phyloP scores from a whole-genome alignment of 176 grass and related monocot species.

The Secale cereale region DNA sequence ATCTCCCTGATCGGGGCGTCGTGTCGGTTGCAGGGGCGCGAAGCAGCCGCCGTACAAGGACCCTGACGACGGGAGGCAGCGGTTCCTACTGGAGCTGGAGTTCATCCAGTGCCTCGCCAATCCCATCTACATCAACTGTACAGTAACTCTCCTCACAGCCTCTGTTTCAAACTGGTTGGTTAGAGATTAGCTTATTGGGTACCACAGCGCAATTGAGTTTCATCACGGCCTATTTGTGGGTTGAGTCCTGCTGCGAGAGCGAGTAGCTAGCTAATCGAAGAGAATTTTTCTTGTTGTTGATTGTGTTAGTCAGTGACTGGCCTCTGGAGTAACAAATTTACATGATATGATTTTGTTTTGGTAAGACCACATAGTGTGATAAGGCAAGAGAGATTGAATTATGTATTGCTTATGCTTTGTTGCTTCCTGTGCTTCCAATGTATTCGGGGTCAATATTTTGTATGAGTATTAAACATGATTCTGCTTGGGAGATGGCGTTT shows the following conservation, averaged over 20 bases:
- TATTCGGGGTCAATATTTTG: neutral
- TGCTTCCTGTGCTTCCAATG: neutral
- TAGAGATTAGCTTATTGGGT: slow-evolving; percentile 4
- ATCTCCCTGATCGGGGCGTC: neutral
- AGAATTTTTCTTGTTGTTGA: neutral
- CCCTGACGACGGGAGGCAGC: slow-evolving; percentile 63
- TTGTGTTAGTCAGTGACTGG: neutral
- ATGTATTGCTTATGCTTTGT: neutral
- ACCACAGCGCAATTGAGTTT: neutral
- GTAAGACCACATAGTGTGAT: neutral
- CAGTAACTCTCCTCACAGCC: neutral
- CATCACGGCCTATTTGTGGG: neutral
- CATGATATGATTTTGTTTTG: neutral
- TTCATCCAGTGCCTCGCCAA: slow-evolving; percentile 95
- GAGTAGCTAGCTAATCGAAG: neutral
- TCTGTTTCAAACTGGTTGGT: neutral
- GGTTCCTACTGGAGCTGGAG: slow-evolving; percentile 88
- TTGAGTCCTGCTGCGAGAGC: neutral
- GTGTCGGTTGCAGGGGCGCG: neutral
- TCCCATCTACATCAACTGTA: slow-evolving; percentile 97
- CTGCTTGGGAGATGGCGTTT: neutral
- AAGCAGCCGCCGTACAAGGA: slow-evolving; percentile 57
- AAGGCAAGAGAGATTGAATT: neutral
- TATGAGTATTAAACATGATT: neutral
- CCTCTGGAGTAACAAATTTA: neutral